Base-by-base conservation (phyloP, 352 stramenopile species). In the Phytophthora podocarpi region DNA sequence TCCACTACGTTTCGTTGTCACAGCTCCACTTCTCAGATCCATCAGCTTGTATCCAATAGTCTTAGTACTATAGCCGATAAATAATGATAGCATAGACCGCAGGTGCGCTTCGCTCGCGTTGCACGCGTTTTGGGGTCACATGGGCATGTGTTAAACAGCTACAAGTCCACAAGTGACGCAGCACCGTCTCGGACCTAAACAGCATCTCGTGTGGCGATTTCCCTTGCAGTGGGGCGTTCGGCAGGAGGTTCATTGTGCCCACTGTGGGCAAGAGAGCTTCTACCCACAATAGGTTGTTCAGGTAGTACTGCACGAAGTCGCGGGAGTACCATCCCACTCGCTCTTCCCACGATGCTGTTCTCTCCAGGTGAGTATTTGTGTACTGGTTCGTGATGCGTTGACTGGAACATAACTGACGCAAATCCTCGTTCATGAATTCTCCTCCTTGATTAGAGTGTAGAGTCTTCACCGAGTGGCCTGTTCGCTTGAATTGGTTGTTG, bases 311-410 rank as follows among this genome's bases (percentile, higher is more conserved):
- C 45, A 5, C 59, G 49, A 15, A 67, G 7, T 8, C 52, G 24
- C 11, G 31, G 45, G 0, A 61, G 15, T 9, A 72, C 47, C 21
- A 15, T 27, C 1, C 54, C 42, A 34, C 49, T 63, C 7, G 24
- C 35, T 20, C 54, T 23, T 16, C 66, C 48, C 15, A 66, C 49
- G 10, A 74, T 59, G 0, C 47, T 20, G 6, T 66, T 74, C 27
- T 69, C 65, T 45, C 70, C 47, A 1, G 53, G 54, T 15, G 35
- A 59, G 37, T 74, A 65, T 74, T 70, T 13, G 48, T 70, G 3
- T 16, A 32, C 5, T 57, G 24, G 9, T 20, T 28, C 8, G 27
- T 28, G 23, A 72, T 64, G 21, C 55, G 55, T 1, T 43, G 26
- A 9, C 40, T 37, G 1, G 10, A 15, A 18, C 49, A 67, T 34